phyloP scores from a whole-genome alignment of 352 stramenopile genomes.

The Paralagenidium karlingii region DNA sequence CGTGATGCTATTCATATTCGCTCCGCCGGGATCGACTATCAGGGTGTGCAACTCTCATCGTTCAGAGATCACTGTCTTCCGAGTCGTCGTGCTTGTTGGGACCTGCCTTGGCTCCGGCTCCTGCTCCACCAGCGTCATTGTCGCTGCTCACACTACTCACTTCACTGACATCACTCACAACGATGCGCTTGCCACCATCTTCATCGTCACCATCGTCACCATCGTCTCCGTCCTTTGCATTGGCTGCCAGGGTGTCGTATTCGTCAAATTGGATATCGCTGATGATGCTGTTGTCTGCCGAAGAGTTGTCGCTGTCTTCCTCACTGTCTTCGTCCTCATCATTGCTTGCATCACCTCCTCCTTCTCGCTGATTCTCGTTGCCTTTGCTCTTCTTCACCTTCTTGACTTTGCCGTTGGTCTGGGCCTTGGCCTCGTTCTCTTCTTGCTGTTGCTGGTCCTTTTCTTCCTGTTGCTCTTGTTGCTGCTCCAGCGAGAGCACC shows the following conservation, averaged over 20 bases:
- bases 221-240: constrained; percentile 1
- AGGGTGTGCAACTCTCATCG: no score
- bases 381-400: constrained; percentile 16
- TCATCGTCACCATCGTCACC: constrained; percentile 2
- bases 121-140: constrained; percentile 11
- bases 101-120: no score
- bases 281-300: constrained; percentile 74
- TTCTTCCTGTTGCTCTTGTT: no score
- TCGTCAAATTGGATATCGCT: constrained; percentile 61
- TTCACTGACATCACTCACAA: constrained; percentile 36
- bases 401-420: no score
- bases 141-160: no score
- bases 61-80: constrained; percentile 48
- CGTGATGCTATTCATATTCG: no score
- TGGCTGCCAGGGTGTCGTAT: constrained; percentile 39
- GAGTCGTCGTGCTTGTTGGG: constrained; percentile 21
- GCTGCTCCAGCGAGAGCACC: no score
- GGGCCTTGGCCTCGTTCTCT: no score
- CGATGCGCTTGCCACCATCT: constrained; percentile 15
- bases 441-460: no score
- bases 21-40: no score
- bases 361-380: constrained; percentile 10
- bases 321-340: constrained; percentile 6
- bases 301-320: no score
- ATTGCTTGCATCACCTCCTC: not conserved